Evolutionary conservation across 129 eudicot species (phyloP).

Genomic region (Artemisia argyi): DNA sequence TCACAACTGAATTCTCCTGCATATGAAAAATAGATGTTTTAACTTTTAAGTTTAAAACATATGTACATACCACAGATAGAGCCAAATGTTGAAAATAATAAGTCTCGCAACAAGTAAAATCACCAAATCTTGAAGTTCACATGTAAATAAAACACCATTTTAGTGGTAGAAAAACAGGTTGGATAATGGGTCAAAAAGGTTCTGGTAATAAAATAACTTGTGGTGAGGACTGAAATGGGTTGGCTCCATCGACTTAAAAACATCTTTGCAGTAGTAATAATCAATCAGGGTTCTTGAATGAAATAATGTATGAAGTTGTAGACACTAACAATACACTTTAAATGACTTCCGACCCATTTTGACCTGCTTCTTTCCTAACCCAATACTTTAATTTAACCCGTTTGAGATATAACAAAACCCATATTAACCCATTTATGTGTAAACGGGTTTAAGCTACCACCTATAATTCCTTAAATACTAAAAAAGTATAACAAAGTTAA

Average conservation of each 20-base stretch:
- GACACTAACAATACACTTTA: background rate
- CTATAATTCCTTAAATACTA: background rate
- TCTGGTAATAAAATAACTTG: background rate
- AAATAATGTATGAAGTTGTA: background rate
- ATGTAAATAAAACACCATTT: background rate
- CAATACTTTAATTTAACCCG: background rate
- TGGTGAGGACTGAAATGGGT: background rate
- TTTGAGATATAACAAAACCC: background rate
- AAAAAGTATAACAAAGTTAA: background rate
- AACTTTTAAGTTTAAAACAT: background rate
- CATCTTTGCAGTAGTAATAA: background rate
- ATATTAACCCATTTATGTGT: background rate
- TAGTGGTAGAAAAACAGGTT: background rate
- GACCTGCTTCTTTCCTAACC: background rate
- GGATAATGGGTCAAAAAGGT: background rate
- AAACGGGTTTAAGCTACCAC: background rate
- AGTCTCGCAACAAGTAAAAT: background rate
- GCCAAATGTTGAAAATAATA: background rate
- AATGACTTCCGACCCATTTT: background rate
- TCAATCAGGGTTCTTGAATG: no score
- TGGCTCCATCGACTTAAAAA: background rate
- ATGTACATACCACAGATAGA: background rate
- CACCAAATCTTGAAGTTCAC: background rate
- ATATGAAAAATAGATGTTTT: constrained; percentile 11
- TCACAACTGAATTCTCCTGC: constrained; percentile 91